Percentiles rank a stretch among this genome's conserved stretches.
Conservation (phyloP, 495 filamentous ascomycete genomes). For the Penicillium malachiteum region DNA sequence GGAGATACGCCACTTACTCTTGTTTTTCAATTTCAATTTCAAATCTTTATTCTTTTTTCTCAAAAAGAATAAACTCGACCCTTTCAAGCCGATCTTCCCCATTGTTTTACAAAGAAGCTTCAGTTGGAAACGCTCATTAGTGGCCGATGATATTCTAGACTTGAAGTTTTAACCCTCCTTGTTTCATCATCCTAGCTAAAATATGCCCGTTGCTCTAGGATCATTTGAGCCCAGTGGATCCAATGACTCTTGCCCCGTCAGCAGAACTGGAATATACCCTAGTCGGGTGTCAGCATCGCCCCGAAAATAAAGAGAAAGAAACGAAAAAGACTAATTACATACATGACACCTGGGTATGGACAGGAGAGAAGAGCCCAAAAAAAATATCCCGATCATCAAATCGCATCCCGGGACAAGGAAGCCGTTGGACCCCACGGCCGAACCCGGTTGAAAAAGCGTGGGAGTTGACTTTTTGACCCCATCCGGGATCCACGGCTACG, state of each 20-base stretch:
- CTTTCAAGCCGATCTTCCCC: slow-evolving; percentile 9
- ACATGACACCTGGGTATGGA: too few relatives aligned
- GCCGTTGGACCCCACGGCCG: slow-evolving; percentile 1
- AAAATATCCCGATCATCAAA: background rate
- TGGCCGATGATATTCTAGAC: slow-evolving; percentile 15
- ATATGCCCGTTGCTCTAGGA: slow-evolving; percentile 27
- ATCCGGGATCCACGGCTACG: slow-evolving; percentile 12
- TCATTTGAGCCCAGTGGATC: slow-evolving; percentile 11
- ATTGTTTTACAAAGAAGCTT: background rate
- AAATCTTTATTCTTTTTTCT: too few relatives aligned
- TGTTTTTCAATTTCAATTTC: too few relatives aligned
- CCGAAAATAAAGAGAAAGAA: background rate
- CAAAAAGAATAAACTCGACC: too few relatives aligned
- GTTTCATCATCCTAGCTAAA: slow-evolving; percentile 12
- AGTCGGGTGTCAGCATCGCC: slow-evolving; percentile 1
- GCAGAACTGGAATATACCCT: slow-evolving; percentile 1
- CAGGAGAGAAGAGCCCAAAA: background rate
- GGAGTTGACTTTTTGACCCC: background rate
- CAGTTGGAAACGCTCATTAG: slow-evolving; percentile 6
- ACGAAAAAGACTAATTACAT: background rate
- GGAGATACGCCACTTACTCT: background rate
- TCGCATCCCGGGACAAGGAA: background rate
- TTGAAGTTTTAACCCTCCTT: slow-evolving; percentile 4
- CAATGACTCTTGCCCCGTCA: slow-evolving; percentile 2
- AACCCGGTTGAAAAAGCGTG: background rate